Evolutionary conservation across 768 basidiomycete genomes (phyloP), one percentile per base, ranked within the genome.

Genomic region (Rhizopogon sp.): DNA sequence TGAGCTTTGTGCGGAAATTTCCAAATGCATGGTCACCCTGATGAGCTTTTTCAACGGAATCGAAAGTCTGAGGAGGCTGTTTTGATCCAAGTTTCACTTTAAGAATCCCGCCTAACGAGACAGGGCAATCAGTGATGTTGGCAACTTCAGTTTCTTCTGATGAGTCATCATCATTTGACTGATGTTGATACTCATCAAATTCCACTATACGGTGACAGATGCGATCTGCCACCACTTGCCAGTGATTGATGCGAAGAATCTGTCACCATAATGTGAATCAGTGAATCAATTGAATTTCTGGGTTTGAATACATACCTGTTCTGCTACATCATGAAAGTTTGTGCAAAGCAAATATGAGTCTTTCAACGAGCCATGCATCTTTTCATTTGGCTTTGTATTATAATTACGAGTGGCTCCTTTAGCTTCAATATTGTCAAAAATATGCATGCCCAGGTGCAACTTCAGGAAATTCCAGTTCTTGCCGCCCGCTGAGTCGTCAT

Each of bases 401-500:
- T 65, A 72, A 43, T 70, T 70, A 0, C 52, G 28, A 0, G 69
- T 64, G 0, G 56, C 68, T 11, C 72, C 73, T 49, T 74, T 74
- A 1, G 31, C 29, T 43, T 52, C 22, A n/a, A 76, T 72, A 28
- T 74, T 64, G 5, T 61, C 51, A 20, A 72, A 69, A 2, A 68
- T 40, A 55, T 76, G 73, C 10, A 52, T 22, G 17, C 70, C 64
- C 2, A 57, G 55, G 39, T 76, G 73, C 0, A 59, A 41, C 55
- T 74, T 74, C 0, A 68, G 70, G 31, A 72, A 73, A 29, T 70
- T 60, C 66, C 68, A 72, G n/a, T 57, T 70, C 67, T 58, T 60
- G 31, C n/a, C 1, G 6, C 9, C 28, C 5, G 22, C 22, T n/a
- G 39, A 39, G 13, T 17, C 3, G 4, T 53, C 40, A 3, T 22